Percentiles rank a stretch among this genome's conserved stretches.
Evolutionary conservation across 1,284 basidiomycete species (phyloP).

Genomic region (Athelia psychrophila): DNA sequence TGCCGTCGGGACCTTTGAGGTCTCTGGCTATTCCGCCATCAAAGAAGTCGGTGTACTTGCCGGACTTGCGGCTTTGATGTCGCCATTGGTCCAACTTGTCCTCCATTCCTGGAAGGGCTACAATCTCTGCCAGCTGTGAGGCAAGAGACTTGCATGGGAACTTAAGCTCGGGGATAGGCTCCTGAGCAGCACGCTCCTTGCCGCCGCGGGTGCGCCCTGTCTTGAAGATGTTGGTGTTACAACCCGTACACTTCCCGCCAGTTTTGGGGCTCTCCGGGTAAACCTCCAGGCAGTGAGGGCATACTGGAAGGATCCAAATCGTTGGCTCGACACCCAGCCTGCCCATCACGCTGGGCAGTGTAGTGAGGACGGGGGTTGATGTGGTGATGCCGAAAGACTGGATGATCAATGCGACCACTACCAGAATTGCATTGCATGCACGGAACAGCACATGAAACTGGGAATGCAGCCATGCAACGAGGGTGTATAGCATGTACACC

Average conservation of each 20-base stretch:
- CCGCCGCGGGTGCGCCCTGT: constrained; percentile 8
- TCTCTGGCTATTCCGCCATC: neutral
- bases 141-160: constrained; percentile 11
- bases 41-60: neutral
- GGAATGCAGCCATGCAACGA: no score
- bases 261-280: constrained; percentile 4
- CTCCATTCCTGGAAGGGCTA: neutral
- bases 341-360: constrained; percentile 4
- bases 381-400: constrained; percentile 2
- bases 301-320: constrained; percentile 7
- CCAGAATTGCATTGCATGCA: no score
- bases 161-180: constrained; percentile 6
- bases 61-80: neutral
- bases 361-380: no score
- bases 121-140: constrained; percentile 2
- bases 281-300: constrained; percentile 8
- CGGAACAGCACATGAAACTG: no score
- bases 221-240: constrained; percentile 8
- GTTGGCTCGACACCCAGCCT: constrained; percentile 6
- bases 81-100: neutral
- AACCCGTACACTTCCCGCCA: constrained; percentile 1
- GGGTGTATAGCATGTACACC: no score
- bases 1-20: neutral
- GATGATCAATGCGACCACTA: no score
- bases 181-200: constrained; percentile 1